Conservation (phyloP, 148 eudicot genomes). For the Rhododendron mucronatum region DNA sequence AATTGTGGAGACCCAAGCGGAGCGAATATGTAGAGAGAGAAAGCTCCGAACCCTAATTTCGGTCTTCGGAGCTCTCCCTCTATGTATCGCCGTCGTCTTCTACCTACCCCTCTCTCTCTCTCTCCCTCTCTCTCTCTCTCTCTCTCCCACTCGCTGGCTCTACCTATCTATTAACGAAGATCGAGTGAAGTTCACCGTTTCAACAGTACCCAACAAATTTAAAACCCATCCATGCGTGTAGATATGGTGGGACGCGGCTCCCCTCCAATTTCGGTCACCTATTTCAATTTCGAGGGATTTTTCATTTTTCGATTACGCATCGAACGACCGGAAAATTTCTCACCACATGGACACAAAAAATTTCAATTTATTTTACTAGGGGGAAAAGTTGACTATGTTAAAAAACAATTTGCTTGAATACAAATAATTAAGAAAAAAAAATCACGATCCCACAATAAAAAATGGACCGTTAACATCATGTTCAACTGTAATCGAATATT, state of each 20-base stretch:
- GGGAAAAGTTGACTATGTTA: no score
- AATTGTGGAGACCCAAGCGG: background rate
- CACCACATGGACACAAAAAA: fast-evolving
- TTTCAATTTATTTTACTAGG: no score
- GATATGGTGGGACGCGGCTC: background rate
- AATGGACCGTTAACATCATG: no score
- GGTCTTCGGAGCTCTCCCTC: conserved; percentile 2
- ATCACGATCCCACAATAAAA: no score
- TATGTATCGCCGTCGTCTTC: background rate
- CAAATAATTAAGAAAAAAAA: no score
- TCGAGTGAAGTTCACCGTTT: conserved; percentile 3
- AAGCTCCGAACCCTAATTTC: background rate
- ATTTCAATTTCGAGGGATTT: no score
- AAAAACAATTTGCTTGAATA: no score
- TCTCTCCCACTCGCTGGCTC: background rate
- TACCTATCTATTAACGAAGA: background rate
- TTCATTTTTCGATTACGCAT: fast-evolving
- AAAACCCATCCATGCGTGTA: background rate
- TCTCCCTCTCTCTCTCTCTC: background rate
- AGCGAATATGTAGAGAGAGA: background rate
- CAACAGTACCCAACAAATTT: background rate
- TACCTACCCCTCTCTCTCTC: background rate
- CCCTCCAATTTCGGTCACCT: background rate
- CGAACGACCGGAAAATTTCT: fast-evolving
- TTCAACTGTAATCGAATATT: no score